These are phyloP conservation scores for Amanita polypyramis DNA, from an alignment of 768 basidiomycete species.

Conservation along the genomic window DNA sequence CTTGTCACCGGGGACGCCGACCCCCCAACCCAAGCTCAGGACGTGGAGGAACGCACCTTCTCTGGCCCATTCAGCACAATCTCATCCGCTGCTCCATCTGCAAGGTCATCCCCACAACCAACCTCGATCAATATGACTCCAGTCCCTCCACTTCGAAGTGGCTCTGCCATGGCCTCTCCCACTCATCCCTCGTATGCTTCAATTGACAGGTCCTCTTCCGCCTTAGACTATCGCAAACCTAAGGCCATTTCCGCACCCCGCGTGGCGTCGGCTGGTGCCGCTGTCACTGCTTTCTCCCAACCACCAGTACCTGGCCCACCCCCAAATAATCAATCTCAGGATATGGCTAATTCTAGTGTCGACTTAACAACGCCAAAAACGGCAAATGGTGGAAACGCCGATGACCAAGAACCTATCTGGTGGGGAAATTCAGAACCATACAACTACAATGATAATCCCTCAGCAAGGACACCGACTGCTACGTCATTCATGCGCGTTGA, in stretches of 20 bases:
- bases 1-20: slow-evolving; percentile 92
- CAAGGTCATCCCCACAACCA: slow-evolving; percentile 67
- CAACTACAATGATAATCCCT: slow-evolving; percentile 20
- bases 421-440: slow-evolving; percentile 39
- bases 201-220: slow-evolving; percentile 68
- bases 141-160: slow-evolving; percentile 45
- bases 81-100: slow-evolving; percentile 68
- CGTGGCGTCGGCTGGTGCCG: slow-evolving; percentile 40
- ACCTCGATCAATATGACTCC: slow-evolving; percentile 30
- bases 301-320: slow-evolving; percentile 22
- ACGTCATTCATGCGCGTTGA: slow-evolving; percentile 52
- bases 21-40: slow-evolving; percentile 28
- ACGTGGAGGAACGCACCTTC: slow-evolving; percentile 29
- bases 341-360: slow-evolving; percentile 17
- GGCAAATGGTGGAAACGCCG: slow-evolving; percentile 17
- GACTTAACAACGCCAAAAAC: slow-evolving; percentile 21
- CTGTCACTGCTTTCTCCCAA: slow-evolving; percentile 41
- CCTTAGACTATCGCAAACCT: slow-evolving; percentile 60
- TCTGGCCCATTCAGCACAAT: slow-evolving; percentile 90
- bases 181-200: slow-evolving; percentile 35
- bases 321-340: not conserved
- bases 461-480: slow-evolving; percentile 54
- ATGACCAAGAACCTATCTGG: slow-evolving; percentile 41
- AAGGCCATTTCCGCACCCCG: slow-evolving; percentile 44
- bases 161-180: slow-evolving; percentile 59